A percentile compares a stretch with the other conserved stretches of the same genome.
phyloP scores from a whole-genome alignment of 2,329 filamentous ascomycete genomes.

The Dactylellina haptotyla region DNA sequence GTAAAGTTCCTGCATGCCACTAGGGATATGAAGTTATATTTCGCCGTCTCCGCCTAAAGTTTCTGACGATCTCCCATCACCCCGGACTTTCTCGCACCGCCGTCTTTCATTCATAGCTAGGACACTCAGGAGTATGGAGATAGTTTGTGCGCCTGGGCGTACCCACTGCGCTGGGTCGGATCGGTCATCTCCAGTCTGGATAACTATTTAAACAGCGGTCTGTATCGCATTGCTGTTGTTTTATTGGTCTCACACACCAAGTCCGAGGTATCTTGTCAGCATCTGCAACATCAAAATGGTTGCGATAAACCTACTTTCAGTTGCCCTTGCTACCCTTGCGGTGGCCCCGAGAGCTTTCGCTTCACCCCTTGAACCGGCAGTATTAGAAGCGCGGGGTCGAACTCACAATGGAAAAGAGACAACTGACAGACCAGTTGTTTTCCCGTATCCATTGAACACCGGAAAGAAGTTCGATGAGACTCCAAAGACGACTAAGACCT shows the following conservation, averaged over 20 bases:
- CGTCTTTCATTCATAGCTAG: not conserved
- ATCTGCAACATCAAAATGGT: constrained; percentile 13
- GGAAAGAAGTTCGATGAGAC: constrained; percentile 35
- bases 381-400: constrained; percentile 34
- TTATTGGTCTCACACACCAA: not conserved
- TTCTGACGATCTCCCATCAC: not conserved
- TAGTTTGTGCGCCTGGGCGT: constrained; percentile 49
- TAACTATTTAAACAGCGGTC: constrained; percentile 23
- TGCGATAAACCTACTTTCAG: constrained; percentile 24
- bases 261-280: not conserved
- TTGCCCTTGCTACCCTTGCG: constrained; percentile 30
- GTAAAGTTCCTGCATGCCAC: not conserved
- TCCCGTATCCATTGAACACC: constrained; percentile 35
- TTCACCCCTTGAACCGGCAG: constrained; percentile 15
- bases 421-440: constrained; percentile 34
- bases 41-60: constrained; percentile 18
- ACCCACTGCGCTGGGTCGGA: not conserved
- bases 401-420: constrained; percentile 39
- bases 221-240: not conserved
- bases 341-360: constrained; percentile 25
- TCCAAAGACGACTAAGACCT: constrained; percentile 23
- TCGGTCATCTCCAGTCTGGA: not conserved
- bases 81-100: constrained; percentile 17
- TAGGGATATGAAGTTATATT: constrained; percentile 7
- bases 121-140: constrained; percentile 16